Evolutionary conservation across 2,329 filamentous ascomycete species (phyloP).

Genomic region (Anthostomella pinea): DNA sequence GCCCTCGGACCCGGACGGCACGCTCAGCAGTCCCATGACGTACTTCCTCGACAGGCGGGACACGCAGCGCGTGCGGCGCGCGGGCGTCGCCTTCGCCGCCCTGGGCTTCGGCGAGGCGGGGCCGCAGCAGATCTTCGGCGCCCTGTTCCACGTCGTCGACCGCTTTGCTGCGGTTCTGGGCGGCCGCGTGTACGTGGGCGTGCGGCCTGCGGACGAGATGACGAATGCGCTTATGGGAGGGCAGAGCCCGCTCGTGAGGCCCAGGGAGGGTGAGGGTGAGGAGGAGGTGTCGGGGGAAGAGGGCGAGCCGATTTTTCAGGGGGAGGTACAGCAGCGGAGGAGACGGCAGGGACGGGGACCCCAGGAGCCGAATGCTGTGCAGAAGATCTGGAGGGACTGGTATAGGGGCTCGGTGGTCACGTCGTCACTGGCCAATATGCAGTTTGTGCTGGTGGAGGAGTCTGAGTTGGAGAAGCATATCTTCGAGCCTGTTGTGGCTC

Average conservation of each 20-base stretch:
- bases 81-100: conserved; percentile 44
- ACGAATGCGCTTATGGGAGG: conserved; percentile 29
- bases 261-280: conserved; percentile 1
- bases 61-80: conserved; percentile 40
- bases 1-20: conserved; percentile 43
- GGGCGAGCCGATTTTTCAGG: too few relatives aligned
- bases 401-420: conserved; percentile 39
- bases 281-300: conserved; percentile 1
- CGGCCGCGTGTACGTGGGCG: conserved; percentile 39
- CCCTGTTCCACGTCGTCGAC: conserved; percentile 48
- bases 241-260: conserved; percentile 35
- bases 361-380: conserved; percentile 36
- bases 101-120: conserved; percentile 42
- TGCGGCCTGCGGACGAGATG: conserved; percentile 36
- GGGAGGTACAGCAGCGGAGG: too few relatives aligned
- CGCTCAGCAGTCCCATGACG: conserved; percentile 47
- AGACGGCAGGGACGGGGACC: conserved; percentile 2
- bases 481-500: conserved; percentile 9
- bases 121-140: conserved; percentile 45
- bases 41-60: conserved; percentile 42
- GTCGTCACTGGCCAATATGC: conserved; percentile 39
- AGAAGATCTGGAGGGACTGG: conserved; percentile 49
- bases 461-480: conserved; percentile 37
- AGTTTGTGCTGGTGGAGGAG: conserved; percentile 45
- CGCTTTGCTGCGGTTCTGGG: conserved; percentile 35